A percentile compares a stretch with the other conserved stretches of the same genome.
Conservation (phyloP, 495 filamentous ascomycete genomes). For the Hypomontagnella monticulosa region DNA sequence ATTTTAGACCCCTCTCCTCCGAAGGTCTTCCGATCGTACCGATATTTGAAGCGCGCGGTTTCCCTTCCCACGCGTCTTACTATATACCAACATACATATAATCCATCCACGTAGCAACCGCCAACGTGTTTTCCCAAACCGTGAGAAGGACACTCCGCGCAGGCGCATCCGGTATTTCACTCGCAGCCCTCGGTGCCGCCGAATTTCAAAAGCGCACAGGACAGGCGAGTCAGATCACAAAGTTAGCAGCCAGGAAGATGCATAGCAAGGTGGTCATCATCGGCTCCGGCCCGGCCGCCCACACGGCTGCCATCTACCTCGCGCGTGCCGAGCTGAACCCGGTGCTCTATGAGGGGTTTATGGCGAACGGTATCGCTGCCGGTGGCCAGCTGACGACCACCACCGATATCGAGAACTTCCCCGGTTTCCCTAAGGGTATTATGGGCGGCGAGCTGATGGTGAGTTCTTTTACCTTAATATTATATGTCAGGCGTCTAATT, state of each 20-base stretch:
- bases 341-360: conserved; percentile 95
- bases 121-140: conserved; percentile 88
- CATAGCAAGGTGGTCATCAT: conserved; percentile 86
- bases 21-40: conserved; percentile 28
- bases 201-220: conserved; percentile 73
- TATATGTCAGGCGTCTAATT: conserved; percentile 11
- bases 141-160: conserved; percentile 64
- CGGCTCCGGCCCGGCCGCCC: conserved; percentile 95
- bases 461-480: conserved; percentile 17
- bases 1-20: conserved; percentile 17
- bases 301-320: conserved; percentile 96
- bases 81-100: background rate
- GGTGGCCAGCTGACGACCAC: conserved; percentile 98
- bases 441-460: conserved; percentile 88
- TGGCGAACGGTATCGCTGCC: conserved; percentile 94
- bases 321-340: conserved; percentile 91
- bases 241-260: conserved; percentile 67
- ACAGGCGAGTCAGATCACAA: conserved; percentile 61
- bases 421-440: conserved; percentile 89
- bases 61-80: conserved; percentile 6
- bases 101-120: conserved; percentile 43
- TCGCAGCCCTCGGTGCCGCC: conserved; percentile 68
- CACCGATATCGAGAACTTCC: conserved; percentile 98
- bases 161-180: conserved; percentile 68
- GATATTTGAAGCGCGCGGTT: conserved; percentile 22